These are phyloP conservation scores for Chrysoporthe cubensis DNA, from an alignment of 2,329 filamentous ascomycete species.

Conservation along the genomic window DNA sequence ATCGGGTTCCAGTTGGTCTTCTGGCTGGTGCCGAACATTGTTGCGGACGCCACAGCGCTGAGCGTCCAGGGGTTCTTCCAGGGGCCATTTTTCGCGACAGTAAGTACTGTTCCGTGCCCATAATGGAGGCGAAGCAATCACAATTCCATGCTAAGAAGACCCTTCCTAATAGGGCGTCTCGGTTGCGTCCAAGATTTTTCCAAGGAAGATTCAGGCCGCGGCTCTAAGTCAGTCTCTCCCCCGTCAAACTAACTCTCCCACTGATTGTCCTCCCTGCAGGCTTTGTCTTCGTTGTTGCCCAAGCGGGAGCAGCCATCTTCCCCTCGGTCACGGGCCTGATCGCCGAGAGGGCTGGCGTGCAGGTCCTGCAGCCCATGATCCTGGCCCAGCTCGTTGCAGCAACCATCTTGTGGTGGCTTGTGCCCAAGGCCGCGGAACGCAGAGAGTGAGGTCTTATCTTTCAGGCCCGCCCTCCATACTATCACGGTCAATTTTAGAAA, in stretches of 20 bases:
- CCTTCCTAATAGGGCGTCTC: conserved; percentile 49
- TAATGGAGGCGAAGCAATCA: background rate
- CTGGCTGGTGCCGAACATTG: conserved; percentile 48
- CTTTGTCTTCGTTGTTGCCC: conserved; percentile 55
- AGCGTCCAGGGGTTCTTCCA: conserved; percentile 58
- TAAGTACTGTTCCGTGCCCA: conserved; percentile 33
- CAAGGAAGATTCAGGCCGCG: conserved; percentile 49
- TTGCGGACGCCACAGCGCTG: conserved; percentile 52
- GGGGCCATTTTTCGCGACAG: conserved; percentile 58
- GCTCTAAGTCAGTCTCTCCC: conserved; percentile 46
- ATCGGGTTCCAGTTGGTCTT: conserved; percentile 62
- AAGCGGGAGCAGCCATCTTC: conserved; percentile 55
- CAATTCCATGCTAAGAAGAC: background rate
- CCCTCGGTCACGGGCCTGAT: conserved; percentile 55
- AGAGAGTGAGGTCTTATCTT: background rate
- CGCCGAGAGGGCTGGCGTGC: conserved; percentile 39
- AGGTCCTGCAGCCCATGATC: conserved; percentile 49
- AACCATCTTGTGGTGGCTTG: conserved; percentile 46
- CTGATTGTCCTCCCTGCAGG: conserved; percentile 31
- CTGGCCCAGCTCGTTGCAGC: conserved; percentile 48
- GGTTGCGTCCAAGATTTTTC: conserved; percentile 54
- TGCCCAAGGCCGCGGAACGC: background rate
- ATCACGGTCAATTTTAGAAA: background rate
- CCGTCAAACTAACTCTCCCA: background rate
- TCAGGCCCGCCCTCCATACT: background rate